phyloP scores from a whole-genome alignment of 176 grass and related monocot species.

The barley (Hordeum vulgare) region MorexV3_pseudomolecules_assembly NC_058520.1:597063602-597064101 shows the following conservation, averaged over 20 bases:
- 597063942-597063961: not conserved
- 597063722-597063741: not conserved
- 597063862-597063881: not conserved
- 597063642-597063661: not conserved
- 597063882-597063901: constrained; percentile 12
- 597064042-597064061: constrained; percentile 10
- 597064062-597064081: constrained; percentile 4
- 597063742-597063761: not conserved
- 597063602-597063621: not conserved
- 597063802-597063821: not conserved
- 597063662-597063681: not conserved
- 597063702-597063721: not conserved
- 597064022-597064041: not conserved
- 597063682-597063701: constrained; percentile 1
- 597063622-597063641: not conserved
- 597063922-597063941: constrained; percentile 4
- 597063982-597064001: not conserved
- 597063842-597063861: not conserved
- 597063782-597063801: constrained; percentile 3
- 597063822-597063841: not conserved
- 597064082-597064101: constrained; percentile 12
- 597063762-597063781: not conserved
- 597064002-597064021: not conserved
- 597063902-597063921: constrained; percentile 8
- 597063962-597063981: not conserved